phyloP scores from a whole-genome alignment of 768 basidiomycete genomes.

The Chalciporus chontae region DNA sequence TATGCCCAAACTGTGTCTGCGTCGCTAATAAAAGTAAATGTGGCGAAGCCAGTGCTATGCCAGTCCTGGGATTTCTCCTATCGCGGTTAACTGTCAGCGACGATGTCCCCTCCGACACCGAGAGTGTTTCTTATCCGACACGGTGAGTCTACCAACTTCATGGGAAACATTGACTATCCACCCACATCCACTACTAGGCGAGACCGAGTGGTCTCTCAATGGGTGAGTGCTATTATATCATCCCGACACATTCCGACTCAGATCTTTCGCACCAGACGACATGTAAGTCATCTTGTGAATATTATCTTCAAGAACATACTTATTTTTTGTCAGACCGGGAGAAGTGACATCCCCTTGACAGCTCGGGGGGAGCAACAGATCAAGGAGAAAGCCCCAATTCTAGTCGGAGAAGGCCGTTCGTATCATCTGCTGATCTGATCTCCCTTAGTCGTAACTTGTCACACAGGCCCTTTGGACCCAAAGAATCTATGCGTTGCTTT shows the following conservation, averaged over 20 bases:
- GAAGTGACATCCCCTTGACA: constrained; percentile 85
- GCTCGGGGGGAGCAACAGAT: constrained; percentile 69
- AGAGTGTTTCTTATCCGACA: constrained; percentile 80
- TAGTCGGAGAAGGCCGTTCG: constrained; percentile 80
- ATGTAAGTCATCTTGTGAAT: constrained; percentile 40
- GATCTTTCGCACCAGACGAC: constrained; percentile 44
- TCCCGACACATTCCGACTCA: constrained; percentile 1
- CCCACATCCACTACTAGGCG: constrained; percentile 43
- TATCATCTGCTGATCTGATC: constrained; percentile 10
- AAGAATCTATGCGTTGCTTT: constrained; percentile 68
- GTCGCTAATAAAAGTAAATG: too few relatives aligned
- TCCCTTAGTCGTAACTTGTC: not conserved
- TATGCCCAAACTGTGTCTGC: too few relatives aligned
- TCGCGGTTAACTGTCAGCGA: not conserved
- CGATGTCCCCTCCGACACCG: constrained; percentile 53
- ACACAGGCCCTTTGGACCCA: constrained; percentile 72
- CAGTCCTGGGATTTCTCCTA: too few relatives aligned
- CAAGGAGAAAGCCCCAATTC: constrained; percentile 51
- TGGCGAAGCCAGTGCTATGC: too few relatives aligned
- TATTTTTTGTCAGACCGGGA: constrained; percentile 62
- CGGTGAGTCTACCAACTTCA: constrained; percentile 39
- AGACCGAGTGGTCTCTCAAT: constrained; percentile 92
- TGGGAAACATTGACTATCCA: constrained; percentile 3
- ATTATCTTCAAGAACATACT: not conserved
- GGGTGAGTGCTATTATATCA: constrained; percentile 46